Percentiles rank a stretch among this genome's conserved stretches.
These are phyloP conservation scores for Manihot esculenta DNA, from an alignment of 441 rosid genomes.

Conservation along the genomic window DNA sequence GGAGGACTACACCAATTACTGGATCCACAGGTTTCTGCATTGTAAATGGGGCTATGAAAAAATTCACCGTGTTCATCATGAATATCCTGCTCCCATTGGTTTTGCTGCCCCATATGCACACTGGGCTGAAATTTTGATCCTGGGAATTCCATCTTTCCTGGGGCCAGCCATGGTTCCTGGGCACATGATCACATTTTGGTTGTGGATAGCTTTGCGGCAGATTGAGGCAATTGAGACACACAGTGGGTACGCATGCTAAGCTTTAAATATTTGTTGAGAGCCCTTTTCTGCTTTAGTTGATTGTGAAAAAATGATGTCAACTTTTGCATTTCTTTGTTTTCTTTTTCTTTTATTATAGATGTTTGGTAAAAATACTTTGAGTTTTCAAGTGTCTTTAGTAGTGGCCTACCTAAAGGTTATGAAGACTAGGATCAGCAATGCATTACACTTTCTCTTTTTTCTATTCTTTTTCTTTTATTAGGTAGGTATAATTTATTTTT, in stretches of 20 bases:
- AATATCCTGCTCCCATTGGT: constrained; percentile 75
- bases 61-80: constrained; percentile 83
- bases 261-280: constrained; percentile 26
- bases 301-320: constrained; percentile 36
- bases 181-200: constrained; percentile 81
- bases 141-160: constrained; percentile 83
- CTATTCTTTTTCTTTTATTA: constrained; percentile 20
- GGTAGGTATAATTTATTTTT: constrained; percentile 15
- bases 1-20: constrained; percentile 88
- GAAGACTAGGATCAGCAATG: constrained; percentile 33
- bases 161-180: constrained; percentile 96
- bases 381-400: constrained; percentile 36
- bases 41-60: constrained; percentile 90
- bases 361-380: constrained; percentile 22
- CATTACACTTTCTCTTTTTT: constrained; percentile 21
- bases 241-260: constrained; percentile 72
- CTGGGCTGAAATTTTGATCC: constrained; percentile 84
- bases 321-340: constrained; percentile 26
- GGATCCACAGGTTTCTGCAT: constrained; percentile 85
- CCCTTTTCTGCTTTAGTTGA: constrained; percentile 34
- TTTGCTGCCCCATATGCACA: constrained; percentile 91
- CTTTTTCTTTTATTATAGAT: constrained; percentile 25
- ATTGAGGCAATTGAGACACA: constrained; percentile 88
- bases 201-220: constrained; percentile 85
- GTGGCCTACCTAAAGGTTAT: constrained; percentile 35